These are phyloP conservation scores for Malassezia globosa DNA, from an alignment of 1,284 basidiomycete genomes.

Conservation along the genomic window DNA sequence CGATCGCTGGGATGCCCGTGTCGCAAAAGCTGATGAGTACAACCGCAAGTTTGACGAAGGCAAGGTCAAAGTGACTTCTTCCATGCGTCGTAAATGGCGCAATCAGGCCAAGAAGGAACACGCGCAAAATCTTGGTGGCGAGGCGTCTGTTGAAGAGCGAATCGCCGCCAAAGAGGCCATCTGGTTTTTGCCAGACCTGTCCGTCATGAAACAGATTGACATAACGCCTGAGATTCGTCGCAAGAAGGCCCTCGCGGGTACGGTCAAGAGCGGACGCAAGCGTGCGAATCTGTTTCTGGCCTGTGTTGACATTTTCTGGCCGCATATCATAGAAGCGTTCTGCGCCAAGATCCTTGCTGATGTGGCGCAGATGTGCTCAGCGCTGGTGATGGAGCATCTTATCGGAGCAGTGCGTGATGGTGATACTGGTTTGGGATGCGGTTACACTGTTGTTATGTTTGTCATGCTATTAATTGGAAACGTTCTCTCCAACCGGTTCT, in stretches of 20 bases:
- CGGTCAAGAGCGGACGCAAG: constrained; percentile 26
- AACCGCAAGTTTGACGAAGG: constrained; percentile 60
- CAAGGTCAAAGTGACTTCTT: constrained; percentile 55
- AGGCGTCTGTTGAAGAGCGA: constrained; percentile 23
- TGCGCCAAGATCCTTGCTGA: constrained; percentile 53
- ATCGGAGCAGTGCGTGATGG: constrained; percentile 21
- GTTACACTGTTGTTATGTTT: constrained; percentile 18
- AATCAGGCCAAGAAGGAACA: constrained; percentile 44
- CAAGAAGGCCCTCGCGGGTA: constrained; percentile 13
- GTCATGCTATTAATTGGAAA: constrained; percentile 13
- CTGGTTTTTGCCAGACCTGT: constrained; percentile 30
- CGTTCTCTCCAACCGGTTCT: constrained; percentile 59
- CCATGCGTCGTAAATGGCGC: constrained; percentile 56
- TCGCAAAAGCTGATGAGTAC: constrained; percentile 57
- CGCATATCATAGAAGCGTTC: constrained; percentile 47
- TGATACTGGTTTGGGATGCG: constrained; percentile 35
- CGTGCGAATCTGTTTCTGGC: constrained; percentile 61
- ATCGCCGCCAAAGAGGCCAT: constrained; percentile 19
- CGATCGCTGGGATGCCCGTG: constrained; percentile 58
- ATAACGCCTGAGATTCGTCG: constrained; percentile 6
- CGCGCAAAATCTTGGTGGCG: constrained; percentile 12
- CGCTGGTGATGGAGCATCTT: constrained; percentile 36
- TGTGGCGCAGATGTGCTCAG: constrained; percentile 33
- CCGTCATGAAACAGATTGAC: constrained; percentile 1
- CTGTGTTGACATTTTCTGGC: constrained; percentile 66